phyloP scores from a whole-genome alignment of 495 filamentous ascomycete genomes.

The Letharia lupina region DNA sequence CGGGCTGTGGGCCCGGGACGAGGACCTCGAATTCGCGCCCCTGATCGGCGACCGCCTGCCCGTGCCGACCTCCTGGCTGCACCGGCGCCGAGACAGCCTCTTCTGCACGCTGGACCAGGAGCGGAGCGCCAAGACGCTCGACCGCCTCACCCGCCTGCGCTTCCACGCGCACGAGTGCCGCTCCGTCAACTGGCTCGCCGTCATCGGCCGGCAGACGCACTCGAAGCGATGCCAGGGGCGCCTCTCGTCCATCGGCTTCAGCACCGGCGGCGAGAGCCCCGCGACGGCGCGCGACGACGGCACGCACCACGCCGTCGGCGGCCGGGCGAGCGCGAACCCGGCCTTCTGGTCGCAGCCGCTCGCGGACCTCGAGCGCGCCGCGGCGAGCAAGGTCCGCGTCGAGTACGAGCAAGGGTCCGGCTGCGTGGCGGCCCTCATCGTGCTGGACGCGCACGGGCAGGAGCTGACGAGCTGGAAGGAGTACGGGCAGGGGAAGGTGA shows the following conservation, averaged over 20 bases:
- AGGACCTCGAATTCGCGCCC: conserved; percentile 15
- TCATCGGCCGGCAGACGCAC: conserved; percentile 5
- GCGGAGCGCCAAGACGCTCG: neutral
- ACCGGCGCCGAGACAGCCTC: conserved; percentile 5
- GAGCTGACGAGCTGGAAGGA: conserved; percentile 16
- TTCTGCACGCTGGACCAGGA: conserved; percentile 16
- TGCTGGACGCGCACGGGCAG: conserved; percentile 9
- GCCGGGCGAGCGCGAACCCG: neutral
- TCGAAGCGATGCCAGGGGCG: conserved; percentile 5
- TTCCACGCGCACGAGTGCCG: conserved; percentile 10
- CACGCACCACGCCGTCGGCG: neutral
- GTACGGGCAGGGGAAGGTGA: conserved; percentile 10
- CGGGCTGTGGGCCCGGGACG: conserved; percentile 11
- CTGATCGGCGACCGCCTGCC: conserved; percentile 12
- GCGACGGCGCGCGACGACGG: neutral
- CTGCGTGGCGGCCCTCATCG: conserved; percentile 3
- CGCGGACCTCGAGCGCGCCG: conserved; percentile 2
- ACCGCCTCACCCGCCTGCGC: neutral
- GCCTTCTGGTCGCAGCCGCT: conserved; percentile 12
- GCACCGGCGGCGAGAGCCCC: neutral
- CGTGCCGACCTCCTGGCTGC: conserved; percentile 4
- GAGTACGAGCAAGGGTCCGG: conserved; percentile 7
- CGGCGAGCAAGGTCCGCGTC: neutral
- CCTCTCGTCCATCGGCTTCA: conserved; percentile 6
- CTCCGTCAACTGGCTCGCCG: conserved; percentile 10